Evolutionary conservation across 2,329 filamentous ascomycete species (phyloP).

Genomic region (Bisporella sp.): DNA sequence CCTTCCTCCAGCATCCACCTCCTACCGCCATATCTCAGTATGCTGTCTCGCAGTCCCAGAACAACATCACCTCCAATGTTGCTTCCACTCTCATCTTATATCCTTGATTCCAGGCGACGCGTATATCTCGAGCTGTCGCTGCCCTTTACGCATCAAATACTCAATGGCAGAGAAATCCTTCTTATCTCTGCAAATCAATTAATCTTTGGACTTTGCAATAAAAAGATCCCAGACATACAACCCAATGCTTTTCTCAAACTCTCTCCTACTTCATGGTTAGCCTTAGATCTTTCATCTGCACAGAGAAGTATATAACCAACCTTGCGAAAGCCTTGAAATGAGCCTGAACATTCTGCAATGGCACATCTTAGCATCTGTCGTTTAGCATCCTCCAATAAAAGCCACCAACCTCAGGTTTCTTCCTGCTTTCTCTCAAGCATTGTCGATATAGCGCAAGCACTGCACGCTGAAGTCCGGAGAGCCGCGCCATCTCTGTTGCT

Average conservation of each 20-base stretch:
- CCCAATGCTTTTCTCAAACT: not conserved
- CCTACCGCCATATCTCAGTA: not conserved
- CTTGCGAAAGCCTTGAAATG: slow-evolving; percentile 60
- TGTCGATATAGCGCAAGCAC: slow-evolving; percentile 80
- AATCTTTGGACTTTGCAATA: too few relatives aligned
- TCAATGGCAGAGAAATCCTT: slow-evolving; percentile 67
- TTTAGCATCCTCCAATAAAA: not conserved
- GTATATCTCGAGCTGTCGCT: slow-evolving; percentile 61
- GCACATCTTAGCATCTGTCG: slow-evolving; percentile 3
- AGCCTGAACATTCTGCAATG: slow-evolving; percentile 42
- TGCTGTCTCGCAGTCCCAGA: not conserved
- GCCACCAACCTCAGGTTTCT: slow-evolving; percentile 64
- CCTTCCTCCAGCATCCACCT: too few relatives aligned
- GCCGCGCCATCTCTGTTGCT: slow-evolving; percentile 32
- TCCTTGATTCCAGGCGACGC: slow-evolving; percentile 57
- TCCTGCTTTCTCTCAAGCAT: slow-evolving; percentile 73
- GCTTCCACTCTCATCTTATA: slow-evolving; percentile 32
- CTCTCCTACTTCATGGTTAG: not conserved
- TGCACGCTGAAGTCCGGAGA: slow-evolving; percentile 86
- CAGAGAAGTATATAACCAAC: slow-evolving; percentile 32
- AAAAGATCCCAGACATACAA: not conserved
- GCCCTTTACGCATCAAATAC: slow-evolving; percentile 59
- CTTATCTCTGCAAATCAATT: slow-evolving; percentile 36
- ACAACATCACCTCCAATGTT: too few relatives aligned
- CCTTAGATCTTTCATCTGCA: not conserved